Evolutionary conservation across 345 rosid genomes (phyloP).

Genomic region (Trapa incisa): DNA sequence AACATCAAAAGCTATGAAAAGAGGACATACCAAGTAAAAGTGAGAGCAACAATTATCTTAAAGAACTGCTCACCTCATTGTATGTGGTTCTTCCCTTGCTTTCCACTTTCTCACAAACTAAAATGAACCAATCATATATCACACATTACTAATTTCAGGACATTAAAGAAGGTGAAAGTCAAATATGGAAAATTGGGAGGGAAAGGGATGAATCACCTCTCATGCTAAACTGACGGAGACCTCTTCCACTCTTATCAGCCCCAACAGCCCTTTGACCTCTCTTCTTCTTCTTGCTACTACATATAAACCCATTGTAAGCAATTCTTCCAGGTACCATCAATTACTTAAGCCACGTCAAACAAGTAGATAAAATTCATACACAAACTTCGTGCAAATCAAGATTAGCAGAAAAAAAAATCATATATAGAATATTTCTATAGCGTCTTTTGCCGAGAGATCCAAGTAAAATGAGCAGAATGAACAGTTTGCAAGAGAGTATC

Average conservation of each 20-base stretch:
- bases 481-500: no score
- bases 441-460: no score
- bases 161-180: background rate
- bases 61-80: slow-evolving; percentile 65
- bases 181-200: background rate
- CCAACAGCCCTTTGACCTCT: slow-evolving; percentile 81
- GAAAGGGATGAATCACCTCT: slow-evolving; percentile 44
- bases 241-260: slow-evolving; percentile 67
- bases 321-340: background rate
- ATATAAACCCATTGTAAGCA: background rate
- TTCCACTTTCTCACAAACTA: slow-evolving; percentile 98
- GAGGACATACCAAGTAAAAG: background rate
- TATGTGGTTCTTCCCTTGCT: slow-evolving; percentile 97
- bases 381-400: no score
- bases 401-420: no score
- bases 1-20: no score
- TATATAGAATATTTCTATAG: no score
- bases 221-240: slow-evolving; percentile 98
- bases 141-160: background rate
- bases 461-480: no score
- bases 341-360: no score
- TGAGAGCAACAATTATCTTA: background rate
- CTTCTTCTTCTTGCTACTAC: slow-evolving; percentile 78
- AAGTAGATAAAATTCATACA: no score
- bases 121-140: slow-evolving; percentile 3